Percentiles rank a stretch among this genome's conserved stretches.
These are phyloP conservation scores for Phoenix dactylifera DNA, from an alignment of 176 grass and related monocot species.

Conservation along the genomic window DNA sequence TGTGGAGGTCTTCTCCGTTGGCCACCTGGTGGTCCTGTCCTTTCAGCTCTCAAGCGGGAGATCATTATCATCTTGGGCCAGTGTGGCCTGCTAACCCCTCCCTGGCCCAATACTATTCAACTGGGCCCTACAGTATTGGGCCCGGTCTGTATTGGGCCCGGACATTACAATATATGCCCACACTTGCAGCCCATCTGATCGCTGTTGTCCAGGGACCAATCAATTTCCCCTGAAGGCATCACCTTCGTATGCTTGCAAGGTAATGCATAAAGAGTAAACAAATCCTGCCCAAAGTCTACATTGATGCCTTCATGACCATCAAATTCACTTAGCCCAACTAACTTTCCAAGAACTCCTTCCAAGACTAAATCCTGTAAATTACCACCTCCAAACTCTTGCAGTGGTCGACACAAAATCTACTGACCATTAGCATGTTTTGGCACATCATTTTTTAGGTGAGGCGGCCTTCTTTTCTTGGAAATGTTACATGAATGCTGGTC, in stretches of 20 bases:
- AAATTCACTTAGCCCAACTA: constrained; percentile 32
- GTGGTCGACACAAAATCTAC: neutral
- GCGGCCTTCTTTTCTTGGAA: constrained; percentile 26
- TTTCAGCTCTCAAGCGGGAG: too few species aligned
- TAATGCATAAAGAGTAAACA: constrained; percentile 21
- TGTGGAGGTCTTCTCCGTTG: too few species aligned
- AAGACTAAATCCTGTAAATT: neutral
- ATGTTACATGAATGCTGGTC: constrained; percentile 2
- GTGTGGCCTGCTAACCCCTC: too few species aligned
- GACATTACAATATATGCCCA: too few species aligned
- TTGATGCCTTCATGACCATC: constrained; percentile 41
- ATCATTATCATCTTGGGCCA: too few species aligned
- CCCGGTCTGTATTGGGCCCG: too few species aligned
- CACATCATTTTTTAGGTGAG: constrained; percentile 23
- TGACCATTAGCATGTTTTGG: constrained; percentile 4
- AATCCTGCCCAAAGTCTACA: constrained; percentile 3
- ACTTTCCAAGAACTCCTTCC: constrained; percentile 18
- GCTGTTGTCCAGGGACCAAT: too few species aligned
- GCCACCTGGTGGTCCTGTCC: too few species aligned
- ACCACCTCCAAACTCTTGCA: neutral
- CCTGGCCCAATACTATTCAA: too few species aligned
- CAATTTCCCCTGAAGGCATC: too few species aligned
- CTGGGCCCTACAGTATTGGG: too few species aligned
- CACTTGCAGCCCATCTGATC: too few species aligned
- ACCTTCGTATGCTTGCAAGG: neutral